Evolutionary conservation across 441 rosid genomes (phyloP).

Genomic region (Aleurites moluccanus): DNA sequence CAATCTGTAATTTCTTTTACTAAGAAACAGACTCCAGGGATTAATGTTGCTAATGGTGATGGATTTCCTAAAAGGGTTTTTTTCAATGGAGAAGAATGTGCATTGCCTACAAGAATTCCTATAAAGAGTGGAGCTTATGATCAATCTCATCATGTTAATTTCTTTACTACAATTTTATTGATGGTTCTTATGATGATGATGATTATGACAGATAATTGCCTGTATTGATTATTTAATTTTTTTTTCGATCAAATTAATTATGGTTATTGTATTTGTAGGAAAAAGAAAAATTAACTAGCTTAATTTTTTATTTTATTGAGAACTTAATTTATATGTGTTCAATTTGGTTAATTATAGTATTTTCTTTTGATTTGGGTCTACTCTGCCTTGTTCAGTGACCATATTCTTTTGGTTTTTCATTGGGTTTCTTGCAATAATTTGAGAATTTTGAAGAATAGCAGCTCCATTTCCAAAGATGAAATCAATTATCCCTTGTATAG

Average conservation of each 20-base stretch:
- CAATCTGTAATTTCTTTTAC: conserved; percentile 82
- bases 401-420: conserved; percentile 43
- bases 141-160: conserved; percentile 13
- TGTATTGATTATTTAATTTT: background rate
- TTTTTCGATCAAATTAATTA: background rate
- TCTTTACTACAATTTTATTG: conserved; percentile 14
- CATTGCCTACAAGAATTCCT: conserved; percentile 59
- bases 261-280: background rate
- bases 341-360: background rate
- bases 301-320: background rate
- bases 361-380: conserved; percentile 31
- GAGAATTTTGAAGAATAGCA: conserved; percentile 19
- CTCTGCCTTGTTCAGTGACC: conserved; percentile 62
- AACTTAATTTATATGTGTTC: background rate
- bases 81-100: conserved; percentile 93
- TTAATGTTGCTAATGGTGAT: conserved; percentile 54
- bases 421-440: conserved; percentile 26
- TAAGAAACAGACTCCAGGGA: conserved; percentile 45
- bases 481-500: conserved; percentile 18
- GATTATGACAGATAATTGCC: background rate
- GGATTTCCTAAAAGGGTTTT: conserved; percentile 71
- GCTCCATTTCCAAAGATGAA: conserved; percentile 27
- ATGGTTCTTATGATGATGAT: background rate
- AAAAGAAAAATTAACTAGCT: background rate
- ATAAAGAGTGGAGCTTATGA: conserved; percentile 35